Evolutionary conservation across 306 rosid genomes (phyloP).

Genomic region (Sindora glabra): DNA sequence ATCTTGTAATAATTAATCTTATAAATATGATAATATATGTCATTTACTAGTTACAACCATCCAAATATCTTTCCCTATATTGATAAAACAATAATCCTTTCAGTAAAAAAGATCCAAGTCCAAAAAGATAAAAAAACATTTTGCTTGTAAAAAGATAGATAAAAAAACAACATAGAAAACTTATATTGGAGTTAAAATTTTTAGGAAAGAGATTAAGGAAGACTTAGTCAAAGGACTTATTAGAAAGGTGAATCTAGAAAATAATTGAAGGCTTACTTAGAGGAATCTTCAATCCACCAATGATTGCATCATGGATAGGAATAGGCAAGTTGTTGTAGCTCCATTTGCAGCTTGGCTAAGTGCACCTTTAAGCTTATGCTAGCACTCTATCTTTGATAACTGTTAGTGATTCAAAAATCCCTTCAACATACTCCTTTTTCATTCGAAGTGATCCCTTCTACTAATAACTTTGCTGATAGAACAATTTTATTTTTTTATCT

Average conservation of each 20-base stretch:
- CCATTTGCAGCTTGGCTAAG: conserved; percentile 65
- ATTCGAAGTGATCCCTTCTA: conserved; percentile 93
- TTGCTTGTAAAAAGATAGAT: neutral
- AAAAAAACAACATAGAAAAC: no score
- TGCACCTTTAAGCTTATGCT: conserved; percentile 77
- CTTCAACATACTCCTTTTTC: conserved; percentile 91
- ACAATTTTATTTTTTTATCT: conserved; percentile 70
- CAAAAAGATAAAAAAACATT: neutral
- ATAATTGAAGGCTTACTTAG: conserved; percentile 45
- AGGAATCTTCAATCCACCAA: conserved; percentile 75
- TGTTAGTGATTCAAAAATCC: conserved; percentile 61
- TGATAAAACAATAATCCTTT: neutral
- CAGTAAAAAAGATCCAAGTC: neutral
- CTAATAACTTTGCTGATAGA: conserved; percentile 61
- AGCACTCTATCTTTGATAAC: conserved; percentile 76
- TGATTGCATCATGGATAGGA: conserved; percentile 59
- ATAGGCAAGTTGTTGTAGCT: conserved; percentile 77
- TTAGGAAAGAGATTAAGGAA: neutral
- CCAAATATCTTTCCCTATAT: neutral
- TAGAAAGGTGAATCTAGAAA: conserved; percentile 8
- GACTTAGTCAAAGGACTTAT: no score
- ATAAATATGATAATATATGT: neutral
- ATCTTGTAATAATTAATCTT: neutral
- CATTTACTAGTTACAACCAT: neutral
- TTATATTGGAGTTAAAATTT: no score